Base-by-base conservation (phyloP, 345 rosid species). In the Salix koriyanagi region DNA sequence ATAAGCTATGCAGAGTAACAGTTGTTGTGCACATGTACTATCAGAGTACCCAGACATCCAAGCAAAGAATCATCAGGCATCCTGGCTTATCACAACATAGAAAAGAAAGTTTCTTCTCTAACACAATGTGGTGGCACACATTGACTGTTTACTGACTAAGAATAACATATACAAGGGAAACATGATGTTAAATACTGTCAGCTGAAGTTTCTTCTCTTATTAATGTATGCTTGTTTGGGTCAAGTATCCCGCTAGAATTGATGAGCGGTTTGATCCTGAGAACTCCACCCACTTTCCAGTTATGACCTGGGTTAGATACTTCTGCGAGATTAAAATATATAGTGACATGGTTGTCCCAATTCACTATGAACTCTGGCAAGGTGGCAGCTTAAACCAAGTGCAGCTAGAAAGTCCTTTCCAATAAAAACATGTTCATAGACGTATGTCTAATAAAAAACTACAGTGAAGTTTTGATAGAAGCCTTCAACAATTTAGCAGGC, bases 221-320 rank as follows among this genome's bases (percentile, higher is more conserved):
- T 67, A 37, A 65, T 60, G 21, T 34, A 73, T 42, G 77, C 41
- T 50, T 21, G 41, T 48, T 68, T 16, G 34, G 60, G 52, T 8
- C 19, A 52, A 15, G 60, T 18, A 9, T 78, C 36, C 54, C 26
- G 25, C 66, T 54, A 56, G 72, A 60, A 66, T 37, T 39, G n/a
- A 36, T 72, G 9, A 71, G 66, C 41, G 64, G 1, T 78, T 71
- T 52, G 67, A 65, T 64, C 36, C 44, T 26, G 34, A 30, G 54
- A 65, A 65, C 67, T 65, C 77, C 8, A 65, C 48, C 70, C 44
- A 73, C n/a, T 54, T 37, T 67, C 67, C 28, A 34, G 72, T 25
- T 67, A 18, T 67, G 18, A 64, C 41, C 39, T 37, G n/a, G 30
- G 16, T 54, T 26, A 39, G 54, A 76, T 76, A 56, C 67, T 76